A percentile compares a stretch with the other conserved stretches of the same genome.
Conservation (phyloP, 805 yeast genomes). For the Metschnikowia dekortorum region DNA sequence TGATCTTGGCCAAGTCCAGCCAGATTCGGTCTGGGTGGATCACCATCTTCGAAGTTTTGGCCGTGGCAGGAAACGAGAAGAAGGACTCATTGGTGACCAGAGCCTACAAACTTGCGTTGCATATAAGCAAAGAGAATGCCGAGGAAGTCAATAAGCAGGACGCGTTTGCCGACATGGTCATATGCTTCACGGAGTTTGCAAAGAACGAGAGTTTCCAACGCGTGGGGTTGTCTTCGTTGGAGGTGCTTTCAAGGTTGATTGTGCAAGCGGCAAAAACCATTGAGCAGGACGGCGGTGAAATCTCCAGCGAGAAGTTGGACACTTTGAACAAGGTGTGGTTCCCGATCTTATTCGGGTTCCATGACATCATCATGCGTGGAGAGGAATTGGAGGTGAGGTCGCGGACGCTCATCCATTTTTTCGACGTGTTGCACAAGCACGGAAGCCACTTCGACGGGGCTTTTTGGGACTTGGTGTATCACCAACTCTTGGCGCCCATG, state of each 20-base stretch:
- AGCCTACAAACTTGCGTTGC: constrained; percentile 59
- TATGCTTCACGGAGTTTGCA: constrained; percentile 73
- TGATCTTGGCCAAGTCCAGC: constrained; percentile 70
- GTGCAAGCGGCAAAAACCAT: constrained; percentile 50
- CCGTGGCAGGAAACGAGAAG: constrained; percentile 62
- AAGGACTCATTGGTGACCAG: constrained; percentile 57
- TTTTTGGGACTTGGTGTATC: constrained; percentile 82
- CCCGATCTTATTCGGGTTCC: constrained; percentile 80
- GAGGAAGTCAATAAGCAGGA: constrained; percentile 67
- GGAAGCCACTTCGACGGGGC: constrained; percentile 71
- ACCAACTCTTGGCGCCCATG: constrained; percentile 80
- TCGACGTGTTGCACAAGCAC: constrained; percentile 72
- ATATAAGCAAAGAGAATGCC: constrained; percentile 58
- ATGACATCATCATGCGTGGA: constrained; percentile 87
- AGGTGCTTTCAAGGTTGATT: constrained; percentile 61
- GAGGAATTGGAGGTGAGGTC: constrained; percentile 93
- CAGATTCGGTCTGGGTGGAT: constrained; percentile 92
- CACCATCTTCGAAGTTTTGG: constrained; percentile 75
- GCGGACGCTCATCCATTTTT: constrained; percentile 75
- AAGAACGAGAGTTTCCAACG: constrained; percentile 82
- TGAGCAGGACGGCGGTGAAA: constrained; percentile 3
- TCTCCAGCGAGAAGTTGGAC: constrained; percentile 16
- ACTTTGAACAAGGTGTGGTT: constrained; percentile 66
- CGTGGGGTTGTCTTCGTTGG: constrained; percentile 74
- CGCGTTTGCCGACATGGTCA: constrained; percentile 60